Conservation (phyloP, 2,329 filamentous ascomycete species). For the Xylogone sp. region DNA sequence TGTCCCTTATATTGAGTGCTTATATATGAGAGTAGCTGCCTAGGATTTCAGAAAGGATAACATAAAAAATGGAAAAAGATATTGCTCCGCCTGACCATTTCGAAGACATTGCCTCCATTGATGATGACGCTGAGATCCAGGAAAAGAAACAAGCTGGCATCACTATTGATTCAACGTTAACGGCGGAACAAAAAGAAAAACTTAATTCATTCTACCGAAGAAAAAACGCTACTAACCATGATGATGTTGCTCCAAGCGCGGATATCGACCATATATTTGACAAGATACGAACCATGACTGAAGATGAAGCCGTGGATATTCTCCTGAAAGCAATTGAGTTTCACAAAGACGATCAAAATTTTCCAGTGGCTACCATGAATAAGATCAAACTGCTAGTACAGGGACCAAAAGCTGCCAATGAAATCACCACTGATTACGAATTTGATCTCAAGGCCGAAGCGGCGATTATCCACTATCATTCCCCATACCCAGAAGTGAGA, state of each 20-base stretch:
- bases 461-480: slow-evolving; percentile 31
- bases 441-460: slow-evolving; percentile 31
- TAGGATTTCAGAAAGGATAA: not conserved
- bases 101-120: not conserved
- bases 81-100: not conserved
- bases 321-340: slow-evolving; percentile 15
- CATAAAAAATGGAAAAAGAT: not conserved
- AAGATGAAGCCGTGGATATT: not conserved
- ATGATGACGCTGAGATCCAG: not conserved
- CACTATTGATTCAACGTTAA: not conserved
- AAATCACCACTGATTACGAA: slow-evolving; percentile 12
- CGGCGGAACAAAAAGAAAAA: not conserved
- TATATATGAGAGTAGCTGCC: not conserved
- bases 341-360: slow-evolving; percentile 43
- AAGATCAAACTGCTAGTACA: slow-evolving; percentile 24
- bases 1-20: not conserved
- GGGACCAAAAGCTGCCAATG: not conserved
- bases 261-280: not conserved
- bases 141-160: not conserved
- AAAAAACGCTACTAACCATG: not conserved
- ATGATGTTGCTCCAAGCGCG: not conserved
- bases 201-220: not conserved
- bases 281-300: not conserved
- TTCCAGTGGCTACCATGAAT: slow-evolving; percentile 36
- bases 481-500: slow-evolving; percentile 31